Evolutionary conservation across 164 flowering plant species (phyloP), one percentile per base, ranked within the genome.

Genomic region (Kalanchoe fedtschenkoi): DNA sequence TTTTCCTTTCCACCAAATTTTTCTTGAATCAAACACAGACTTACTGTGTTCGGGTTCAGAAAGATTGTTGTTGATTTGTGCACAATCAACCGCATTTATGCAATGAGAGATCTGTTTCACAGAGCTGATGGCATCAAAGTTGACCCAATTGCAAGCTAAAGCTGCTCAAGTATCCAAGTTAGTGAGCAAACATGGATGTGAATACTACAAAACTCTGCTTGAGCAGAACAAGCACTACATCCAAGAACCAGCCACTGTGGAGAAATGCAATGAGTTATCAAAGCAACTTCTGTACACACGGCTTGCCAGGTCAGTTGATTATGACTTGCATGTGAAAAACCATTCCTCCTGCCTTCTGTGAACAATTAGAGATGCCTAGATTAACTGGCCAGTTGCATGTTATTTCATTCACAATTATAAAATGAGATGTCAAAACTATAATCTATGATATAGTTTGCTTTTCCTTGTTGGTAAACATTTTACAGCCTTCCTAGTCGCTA

Each of bases 211-310:
- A 66, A 78, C 77, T 68, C 44, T 74, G 57, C 11, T 83, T 67
- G 87, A 83, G 74, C 77, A 83, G 74, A 83, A 83, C 69, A 80
- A 78, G 74, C 78, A 80, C 32, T 83, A 77, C 55, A 62, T 83
- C 35, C 78, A 75, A 67, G 74, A 78, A 46, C 87, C 87, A 35
- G 70, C 87, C 2, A 80, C 84, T 2, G 67, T 80, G 14, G 87
- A 83, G 59, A 80, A 76, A 66, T 83, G 87, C 62, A 65, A 66
- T 30, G 46, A 61, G 30, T 69, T 83, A 63, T 59, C 87, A 30
- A 80, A 83, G 38, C 81, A 83, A 62, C 67, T 83, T 61, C 72
- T 80, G 7, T 83, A 83, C 70, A 83, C 87, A 26, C 85, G 87
- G 43, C 87, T 83, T 72, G 87, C 87, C 14, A 83, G 87, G 87